A percentile compares a stretch with the other conserved stretches of the same genome.
phyloP scores from a whole-genome alignment of 768 basidiomycete species.

The Tricholoma terreum region DNA sequence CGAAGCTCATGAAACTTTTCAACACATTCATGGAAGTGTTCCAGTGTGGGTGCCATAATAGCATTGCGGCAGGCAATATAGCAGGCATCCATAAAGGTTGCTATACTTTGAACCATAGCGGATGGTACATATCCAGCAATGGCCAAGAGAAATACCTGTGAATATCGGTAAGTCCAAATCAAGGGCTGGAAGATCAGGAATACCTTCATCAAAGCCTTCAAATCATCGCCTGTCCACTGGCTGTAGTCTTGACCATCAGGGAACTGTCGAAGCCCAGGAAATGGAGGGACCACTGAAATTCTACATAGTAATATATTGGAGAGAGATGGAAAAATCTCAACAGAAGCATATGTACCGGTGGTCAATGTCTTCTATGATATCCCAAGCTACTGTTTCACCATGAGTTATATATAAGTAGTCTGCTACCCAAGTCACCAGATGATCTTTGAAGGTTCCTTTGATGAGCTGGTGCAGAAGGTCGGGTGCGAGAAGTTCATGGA shows the following conservation, averaged over 20 bases:
- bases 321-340: neutral
- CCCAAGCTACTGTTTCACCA: too few relatives aligned
- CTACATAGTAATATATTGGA: neutral
- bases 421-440: too few relatives aligned
- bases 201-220: conserved; percentile 5
- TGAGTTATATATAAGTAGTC: too few relatives aligned
- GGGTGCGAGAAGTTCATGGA: too few relatives aligned
- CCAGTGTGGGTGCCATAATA: conserved; percentile 14
- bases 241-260: conserved; percentile 3
- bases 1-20: neutral
- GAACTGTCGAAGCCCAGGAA: neutral
- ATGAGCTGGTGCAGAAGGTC: too few relatives aligned
- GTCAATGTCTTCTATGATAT: too few relatives aligned
- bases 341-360: neutral
- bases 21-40: conserved; percentile 12
- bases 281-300: neutral
- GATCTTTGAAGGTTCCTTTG: too few relatives aligned
- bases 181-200: neutral
- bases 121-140: conserved; percentile 20
- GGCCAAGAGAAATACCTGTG: conserved; percentile 24
- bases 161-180: neutral
- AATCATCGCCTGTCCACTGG: conserved; percentile 7
- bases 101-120: conserved; percentile 14
- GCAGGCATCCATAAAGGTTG: conserved; percentile 18
- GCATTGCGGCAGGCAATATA: conserved; percentile 19